Evolutionary conservation across 2,329 filamentous ascomycete species (phyloP).

Genomic region (Aspergillus carbonarius): DNA sequence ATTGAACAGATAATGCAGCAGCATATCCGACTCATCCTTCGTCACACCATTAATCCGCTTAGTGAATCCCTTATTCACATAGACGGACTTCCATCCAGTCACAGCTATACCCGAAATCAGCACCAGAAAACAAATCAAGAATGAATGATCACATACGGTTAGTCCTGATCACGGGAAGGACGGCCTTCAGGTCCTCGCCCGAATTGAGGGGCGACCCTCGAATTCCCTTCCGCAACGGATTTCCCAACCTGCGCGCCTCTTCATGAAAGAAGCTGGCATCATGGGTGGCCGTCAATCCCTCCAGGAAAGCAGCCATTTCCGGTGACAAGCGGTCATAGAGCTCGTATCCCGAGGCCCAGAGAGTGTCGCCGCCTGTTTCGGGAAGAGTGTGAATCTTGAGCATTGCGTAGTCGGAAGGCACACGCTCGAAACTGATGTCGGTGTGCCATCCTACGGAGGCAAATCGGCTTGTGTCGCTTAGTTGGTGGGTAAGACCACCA

Average conservation of each 20-base stretch:
- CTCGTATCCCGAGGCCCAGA: conserved; percentile 68
- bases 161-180: conserved; percentile 59
- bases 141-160: conserved; percentile 43
- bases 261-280: conserved; percentile 54
- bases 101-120: conserved; percentile 39
- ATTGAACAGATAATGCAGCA: conserved; percentile 45
- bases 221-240: conserved; percentile 43
- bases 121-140: neutral
- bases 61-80: conserved; percentile 44
- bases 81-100: conserved; percentile 62
- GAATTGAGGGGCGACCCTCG: conserved; percentile 57
- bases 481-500: conserved; percentile 32
- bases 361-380: conserved; percentile 59
- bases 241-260: conserved; percentile 35
- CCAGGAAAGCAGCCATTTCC: conserved; percentile 58
- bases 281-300: conserved; percentile 58
- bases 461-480: conserved; percentile 34
- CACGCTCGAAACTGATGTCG: conserved; percentile 65
- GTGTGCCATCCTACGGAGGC: conserved; percentile 54
- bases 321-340: conserved; percentile 63
- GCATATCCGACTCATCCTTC: conserved; percentile 44
- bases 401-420: conserved; percentile 63
- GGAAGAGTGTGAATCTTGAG: conserved; percentile 59
- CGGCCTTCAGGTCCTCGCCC: conserved; percentile 51
- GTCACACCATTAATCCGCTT: conserved; percentile 47